Percentiles rank a stretch among this genome's conserved stretches.
These are phyloP conservation scores for Fusarium sp. DNA, from an alignment of 2,329 filamentous ascomycete genomes.

Conservation along the genomic window DNA sequence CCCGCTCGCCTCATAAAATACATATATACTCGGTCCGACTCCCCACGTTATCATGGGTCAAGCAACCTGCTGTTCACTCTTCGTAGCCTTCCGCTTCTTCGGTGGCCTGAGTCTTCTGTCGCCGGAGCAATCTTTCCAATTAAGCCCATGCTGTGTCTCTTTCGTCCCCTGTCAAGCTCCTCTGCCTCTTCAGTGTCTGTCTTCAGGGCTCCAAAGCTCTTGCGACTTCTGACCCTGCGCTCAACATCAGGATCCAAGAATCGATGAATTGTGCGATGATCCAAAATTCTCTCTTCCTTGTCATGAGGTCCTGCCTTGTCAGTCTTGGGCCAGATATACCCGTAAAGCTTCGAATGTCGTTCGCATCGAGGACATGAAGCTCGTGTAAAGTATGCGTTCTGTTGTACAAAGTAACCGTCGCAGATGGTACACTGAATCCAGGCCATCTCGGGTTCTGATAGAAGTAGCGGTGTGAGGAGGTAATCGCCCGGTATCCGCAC, in stretches of 20 bases:
- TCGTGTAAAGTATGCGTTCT: constrained; percentile 86
- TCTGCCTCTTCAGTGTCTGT: constrained; percentile 46
- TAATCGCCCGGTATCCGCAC: constrained; percentile 80
- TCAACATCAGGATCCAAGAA: constrained; percentile 82
- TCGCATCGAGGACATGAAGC: constrained; percentile 93
- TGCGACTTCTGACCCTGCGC: constrained; percentile 61
- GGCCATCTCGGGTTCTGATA: constrained; percentile 78
- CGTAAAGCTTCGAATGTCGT: constrained; percentile 94
- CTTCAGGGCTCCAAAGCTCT: constrained; percentile 48
- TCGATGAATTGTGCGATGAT: constrained; percentile 88
- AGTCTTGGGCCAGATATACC: constrained; percentile 96
- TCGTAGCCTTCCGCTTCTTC: constrained; percentile 53
- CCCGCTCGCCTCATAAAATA: constrained; percentile 13
- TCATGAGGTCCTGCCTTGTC: constrained; percentile 81
- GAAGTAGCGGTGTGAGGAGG: constrained; percentile 79
- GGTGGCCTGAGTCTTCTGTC: constrained; percentile 41
- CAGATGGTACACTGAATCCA: constrained; percentile 95
- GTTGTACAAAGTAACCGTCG: constrained; percentile 84
- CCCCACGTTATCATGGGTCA: constrained; percentile 32
- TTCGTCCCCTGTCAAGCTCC: constrained; percentile 41
- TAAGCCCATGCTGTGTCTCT: constrained; percentile 23
- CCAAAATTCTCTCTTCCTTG: constrained; percentile 77
- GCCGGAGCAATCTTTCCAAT: constrained; percentile 17
- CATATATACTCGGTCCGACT: constrained; percentile 8
- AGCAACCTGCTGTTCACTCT: constrained; percentile 51